Evolutionary conservation across 768 basidiomycete species (phyloP), one percentile per base, ranked within the genome.

Genomic region (Russula griseocarnosa): DNA sequence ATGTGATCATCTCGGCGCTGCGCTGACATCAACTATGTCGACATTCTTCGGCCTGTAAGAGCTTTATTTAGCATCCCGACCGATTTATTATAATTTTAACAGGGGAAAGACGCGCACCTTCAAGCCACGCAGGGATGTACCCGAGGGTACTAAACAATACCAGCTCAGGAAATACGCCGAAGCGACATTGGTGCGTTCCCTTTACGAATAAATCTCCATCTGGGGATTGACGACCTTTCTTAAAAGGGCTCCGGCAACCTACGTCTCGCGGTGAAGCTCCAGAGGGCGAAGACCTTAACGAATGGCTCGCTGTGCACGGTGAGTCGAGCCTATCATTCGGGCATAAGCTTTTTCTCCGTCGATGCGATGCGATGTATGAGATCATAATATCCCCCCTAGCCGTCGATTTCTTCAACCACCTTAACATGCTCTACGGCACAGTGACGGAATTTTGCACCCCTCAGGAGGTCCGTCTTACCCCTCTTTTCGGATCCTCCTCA

Each of bases 271-370:
- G 97, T 99, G 24, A 86, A 89, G 66, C 81, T 22, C 97, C 97
- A 0, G 97, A 98, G 69, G 97, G 97, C 44, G 97, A 99, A 75
- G 97, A 99, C 74, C 75, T 86, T 70, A 96, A 95, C 69, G 97
- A 99, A 76, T 99, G 97, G 97, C 86, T 99, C n/a, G 97, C 97
- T 14, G 96, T 99, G 9, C 96, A 99, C 73, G 92, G 97, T 97
- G 67, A 60, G 74, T 67, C 22, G 34, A 55, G 2, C 18, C n/a
- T n/a, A n/a, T n/a, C 20, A 50, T 24, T 47, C 46, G 46, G n/a
- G 8, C 18, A 30, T 57, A 26, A 44, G 20, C 30, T 60, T 13
- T 13, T 24, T 36, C 22, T 16, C 28, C 55, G 3, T 14, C 36
- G 32, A 30, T 30, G 28, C 2, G n/a, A n/a, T n/a, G n/a, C n/a